Evolutionary conservation across 352 stramenopile species (phyloP).

Genomic region (Thalassiosira sp.): DNA sequence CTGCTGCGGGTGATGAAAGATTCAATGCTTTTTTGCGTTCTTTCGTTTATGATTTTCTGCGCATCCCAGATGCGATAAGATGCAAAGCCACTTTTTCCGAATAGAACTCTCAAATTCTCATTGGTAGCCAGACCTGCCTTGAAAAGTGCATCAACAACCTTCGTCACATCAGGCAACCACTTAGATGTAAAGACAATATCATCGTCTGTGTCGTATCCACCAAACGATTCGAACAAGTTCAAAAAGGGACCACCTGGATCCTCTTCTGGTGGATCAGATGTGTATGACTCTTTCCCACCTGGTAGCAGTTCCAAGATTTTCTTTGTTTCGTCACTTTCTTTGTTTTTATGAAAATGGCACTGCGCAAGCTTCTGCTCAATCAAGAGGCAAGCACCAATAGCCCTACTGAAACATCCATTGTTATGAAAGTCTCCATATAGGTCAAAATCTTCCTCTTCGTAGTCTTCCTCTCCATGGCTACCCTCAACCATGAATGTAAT

Average conservation of each 20-base stretch:
- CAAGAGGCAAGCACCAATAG: background rate
- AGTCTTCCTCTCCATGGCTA: too few relatives aligned
- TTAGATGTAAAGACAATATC: slow-evolving; percentile 1
- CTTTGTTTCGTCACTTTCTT: slow-evolving; percentile 2
- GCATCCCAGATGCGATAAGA: slow-evolving; percentile 18
- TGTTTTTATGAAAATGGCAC: slow-evolving; percentile 16
- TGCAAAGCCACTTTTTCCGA: slow-evolving; percentile 13
- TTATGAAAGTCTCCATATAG: background rate
- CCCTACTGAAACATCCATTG: background rate
- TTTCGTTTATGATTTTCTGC: slow-evolving; percentile 2
- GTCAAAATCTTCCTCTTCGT: background rate
- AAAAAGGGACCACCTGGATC: background rate
- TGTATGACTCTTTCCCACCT: slow-evolving; percentile 9
- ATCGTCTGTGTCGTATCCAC: background rate
- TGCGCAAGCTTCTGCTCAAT: slow-evolving; percentile 29
- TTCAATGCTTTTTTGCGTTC: background rate
- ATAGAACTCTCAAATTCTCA: slow-evolving; percentile 17
- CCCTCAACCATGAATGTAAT: too few relatives aligned
- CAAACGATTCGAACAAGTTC: background rate
- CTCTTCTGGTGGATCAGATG: slow-evolving; percentile 9
- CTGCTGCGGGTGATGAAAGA: slow-evolving; percentile 1
- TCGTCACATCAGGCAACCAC: slow-evolving; percentile 18
- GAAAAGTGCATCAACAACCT: slow-evolving; percentile 27
- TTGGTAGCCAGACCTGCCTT: slow-evolving; percentile 8
- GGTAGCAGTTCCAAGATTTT: slow-evolving; percentile 16